phyloP scores from a whole-genome alignment of 495 filamentous ascomycete genomes.

The Polyplosphaeria fusca region DNA sequence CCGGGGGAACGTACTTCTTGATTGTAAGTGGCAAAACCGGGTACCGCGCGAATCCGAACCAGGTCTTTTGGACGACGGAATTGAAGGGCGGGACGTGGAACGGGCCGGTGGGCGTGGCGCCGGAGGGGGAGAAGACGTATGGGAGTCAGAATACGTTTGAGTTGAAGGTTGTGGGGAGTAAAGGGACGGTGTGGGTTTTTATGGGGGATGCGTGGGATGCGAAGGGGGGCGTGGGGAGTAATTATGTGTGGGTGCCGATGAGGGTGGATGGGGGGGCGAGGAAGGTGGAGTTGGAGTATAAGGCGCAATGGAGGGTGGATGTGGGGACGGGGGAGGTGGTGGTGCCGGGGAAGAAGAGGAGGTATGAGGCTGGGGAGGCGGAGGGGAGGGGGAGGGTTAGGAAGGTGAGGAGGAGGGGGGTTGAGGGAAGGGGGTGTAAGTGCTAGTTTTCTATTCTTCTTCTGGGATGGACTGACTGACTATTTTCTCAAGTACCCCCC shows the following conservation, averaged over 20 bases:
- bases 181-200: constrained; percentile 46
- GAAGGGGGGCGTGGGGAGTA: constrained; percentile 41
- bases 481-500: background rate
- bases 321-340: constrained; percentile 43
- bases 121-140: constrained; percentile 46
- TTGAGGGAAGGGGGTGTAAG: background rate
- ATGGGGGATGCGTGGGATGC: constrained; percentile 49
- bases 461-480: too few relatives aligned
- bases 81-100: constrained; percentile 41
- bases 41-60: constrained; percentile 43
- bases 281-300: constrained; percentile 43
- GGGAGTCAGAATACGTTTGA: constrained; percentile 49
- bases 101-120: constrained; percentile 44
- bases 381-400: constrained; percentile 31
- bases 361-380: constrained; percentile 40
- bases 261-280: constrained; percentile 39
- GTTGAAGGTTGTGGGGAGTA: constrained; percentile 42
- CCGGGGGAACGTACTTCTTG: constrained; percentile 44
- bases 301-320: constrained; percentile 49
- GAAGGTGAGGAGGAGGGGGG: background rate
- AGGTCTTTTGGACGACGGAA: constrained; percentile 40
- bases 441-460: too few relatives aligned
- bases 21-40: constrained; percentile 48
- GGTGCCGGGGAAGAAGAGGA: constrained; percentile 34
- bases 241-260: constrained; percentile 47